Base-by-base conservation (phyloP, 495 filamentous ascomycete genomes). In the Umbilicaria muhlenbergii region DNA sequence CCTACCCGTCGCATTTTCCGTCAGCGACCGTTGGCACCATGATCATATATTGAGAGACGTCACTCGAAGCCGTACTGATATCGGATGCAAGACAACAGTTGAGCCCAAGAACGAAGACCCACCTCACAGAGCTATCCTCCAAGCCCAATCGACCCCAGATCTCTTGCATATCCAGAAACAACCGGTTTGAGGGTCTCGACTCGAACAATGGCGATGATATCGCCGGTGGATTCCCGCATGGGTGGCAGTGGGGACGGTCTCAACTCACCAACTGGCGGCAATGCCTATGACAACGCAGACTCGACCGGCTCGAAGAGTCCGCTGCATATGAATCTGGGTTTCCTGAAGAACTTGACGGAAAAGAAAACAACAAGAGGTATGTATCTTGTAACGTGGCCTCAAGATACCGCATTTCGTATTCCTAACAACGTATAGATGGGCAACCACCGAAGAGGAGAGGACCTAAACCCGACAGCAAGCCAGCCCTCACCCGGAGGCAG, bases 401-500 rank as follows among this genome's bases (percentile, higher is more conserved):
- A 7, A 18, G 37, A 8, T 47, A n/a, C 2, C 13, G 42, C 10
- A 35, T 3, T 2, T 12, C 12, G 10, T 32, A 2, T 49, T 50
- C 33, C 51, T 19, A 28, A 18, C 18, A 11, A 19, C 53, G 35
- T 3, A 6, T 56, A 79, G 89, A 92, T 71, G 88, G 88, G 13
- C 77, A 91, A 51, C 69, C 82, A 17, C 78, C 84, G 3, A 98
- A 98, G 63, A 75, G 83, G 44, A 74, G 91, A 53, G 91, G 91
- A 2, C 91, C 91, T 0, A 98, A 98, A 53, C 91, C 91, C 19
- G 91, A 96, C 58, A 92, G 84, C 65, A 94, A 94, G 53, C 91
- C 91, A 3, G 86, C 91, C 38, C 62, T 92, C 51, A 98, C 88
- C n/a, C 70, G 89, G 34, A 73, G 88, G 38, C 91, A 98, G 54